A percentile compares a stretch with the other conserved stretches of the same genome.
phyloP scores from a whole-genome alignment of 371 early-diverging fungal genomes.

The Apophysomyces variabilis region DNA sequence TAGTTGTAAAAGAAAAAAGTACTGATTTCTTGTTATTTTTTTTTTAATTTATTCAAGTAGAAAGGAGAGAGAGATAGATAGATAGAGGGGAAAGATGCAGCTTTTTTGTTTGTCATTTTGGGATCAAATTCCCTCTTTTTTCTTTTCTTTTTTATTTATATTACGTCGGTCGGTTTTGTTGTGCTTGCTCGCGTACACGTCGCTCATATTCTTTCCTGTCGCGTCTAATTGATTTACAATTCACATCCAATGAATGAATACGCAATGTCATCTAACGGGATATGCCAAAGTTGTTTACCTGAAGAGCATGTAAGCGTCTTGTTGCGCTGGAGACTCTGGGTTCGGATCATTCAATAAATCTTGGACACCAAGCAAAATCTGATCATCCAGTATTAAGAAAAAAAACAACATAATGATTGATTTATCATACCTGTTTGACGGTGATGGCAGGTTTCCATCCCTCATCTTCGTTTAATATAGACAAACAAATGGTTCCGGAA shows the following conservation, averaged over 20 bases:
- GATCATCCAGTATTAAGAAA: slow-evolving; percentile 7
- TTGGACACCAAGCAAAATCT: slow-evolving; percentile 90
- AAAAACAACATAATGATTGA: background rate
- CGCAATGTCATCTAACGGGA: no score
- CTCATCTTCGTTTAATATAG: slow-evolving; percentile 96
- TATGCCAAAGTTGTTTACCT: slow-evolving; percentile 43
- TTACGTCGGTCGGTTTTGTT: slow-evolving; percentile 42
- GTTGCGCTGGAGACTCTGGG: slow-evolving; percentile 94
- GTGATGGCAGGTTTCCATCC: slow-evolving; percentile 99
- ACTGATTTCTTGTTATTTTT: no score
- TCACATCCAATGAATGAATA: no score
- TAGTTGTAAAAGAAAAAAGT: no score
- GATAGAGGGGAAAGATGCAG: background rate
- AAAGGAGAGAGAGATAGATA: no score
- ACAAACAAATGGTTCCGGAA: slow-evolving; percentile 98
- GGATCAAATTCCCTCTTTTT: no score
- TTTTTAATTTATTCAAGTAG: no score
- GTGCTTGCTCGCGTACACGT: slow-evolving; percentile 78
- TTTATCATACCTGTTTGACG: slow-evolving; percentile 85
- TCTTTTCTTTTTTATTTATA: no score
- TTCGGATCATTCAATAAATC: slow-evolving; percentile 97
- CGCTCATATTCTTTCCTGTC: slow-evolving; percentile 75
- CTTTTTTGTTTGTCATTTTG: no score
- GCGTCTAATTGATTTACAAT: slow-evolving; percentile 39
- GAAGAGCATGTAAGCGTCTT: slow-evolving; percentile 90